Conservation (phyloP, 192 early-diverging fungal genomes). For the Rhizoclosmatium globosum region DNA sequence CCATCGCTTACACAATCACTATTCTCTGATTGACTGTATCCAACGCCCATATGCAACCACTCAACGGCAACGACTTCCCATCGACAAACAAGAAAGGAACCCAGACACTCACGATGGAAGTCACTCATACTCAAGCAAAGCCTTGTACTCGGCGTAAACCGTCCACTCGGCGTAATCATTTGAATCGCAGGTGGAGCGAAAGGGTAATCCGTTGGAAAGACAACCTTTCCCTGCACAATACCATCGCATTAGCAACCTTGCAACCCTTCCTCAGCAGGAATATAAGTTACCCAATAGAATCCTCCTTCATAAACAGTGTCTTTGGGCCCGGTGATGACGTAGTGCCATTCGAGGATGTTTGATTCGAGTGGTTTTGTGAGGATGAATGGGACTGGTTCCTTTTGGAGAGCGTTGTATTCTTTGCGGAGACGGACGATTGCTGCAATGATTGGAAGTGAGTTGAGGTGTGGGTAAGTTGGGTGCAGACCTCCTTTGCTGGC, state of each 20-base stretch:
- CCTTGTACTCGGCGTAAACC: slow-evolving; percentile 89
- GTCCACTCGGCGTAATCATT: slow-evolving; percentile 65
- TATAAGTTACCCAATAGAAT: slow-evolving; percentile 1
- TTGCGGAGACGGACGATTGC: slow-evolving; percentile 59
- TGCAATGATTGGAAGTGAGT: slow-evolving; percentile 3
- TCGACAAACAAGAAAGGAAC: not conserved
- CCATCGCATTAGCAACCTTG: not conserved
- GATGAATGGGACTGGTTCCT: slow-evolving; percentile 84
- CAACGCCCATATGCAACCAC: no score
- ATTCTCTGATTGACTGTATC: no score
- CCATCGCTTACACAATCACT: not conserved
- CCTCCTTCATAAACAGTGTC: slow-evolving; percentile 80
- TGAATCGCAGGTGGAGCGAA: slow-evolving; percentile 69
- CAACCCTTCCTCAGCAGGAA: not conserved
- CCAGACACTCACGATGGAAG: slow-evolving; percentile 62
- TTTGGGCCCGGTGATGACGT: slow-evolving; percentile 92
- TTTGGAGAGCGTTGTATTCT: slow-evolving; percentile 52
- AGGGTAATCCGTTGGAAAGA: slow-evolving; percentile 95
- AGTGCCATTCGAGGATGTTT: slow-evolving; percentile 99
- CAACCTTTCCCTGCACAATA: slow-evolving; percentile 76
- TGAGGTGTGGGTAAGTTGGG: not conserved
- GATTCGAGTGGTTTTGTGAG: slow-evolving; percentile 89
- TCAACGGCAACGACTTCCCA: not conserved
- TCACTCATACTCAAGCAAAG: slow-evolving; percentile 98
- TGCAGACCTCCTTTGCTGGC: not conserved